Percentiles rank a stretch among this genome's conserved stretches.
phyloP scores from a whole-genome alignment of 2,329 filamentous ascomycete species.

The Ophiocordyceps sinensis region DNA sequence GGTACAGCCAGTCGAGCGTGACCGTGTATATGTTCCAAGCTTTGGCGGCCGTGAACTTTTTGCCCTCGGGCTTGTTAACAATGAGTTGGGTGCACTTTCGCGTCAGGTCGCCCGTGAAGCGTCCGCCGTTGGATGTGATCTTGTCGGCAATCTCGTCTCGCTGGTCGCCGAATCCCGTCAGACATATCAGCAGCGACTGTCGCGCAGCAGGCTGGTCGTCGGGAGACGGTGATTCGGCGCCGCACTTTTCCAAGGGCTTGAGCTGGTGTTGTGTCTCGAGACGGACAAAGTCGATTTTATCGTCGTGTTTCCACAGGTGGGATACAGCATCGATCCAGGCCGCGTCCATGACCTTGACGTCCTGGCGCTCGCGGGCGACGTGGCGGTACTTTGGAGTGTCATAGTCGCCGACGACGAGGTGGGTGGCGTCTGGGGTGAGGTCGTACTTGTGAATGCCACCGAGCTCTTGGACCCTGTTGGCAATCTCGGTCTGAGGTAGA shows the following conservation, averaged over 20 bases:
- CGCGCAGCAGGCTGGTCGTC: constrained; percentile 13
- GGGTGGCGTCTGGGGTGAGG: constrained; percentile 89
- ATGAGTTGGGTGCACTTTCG: constrained; percentile 79
- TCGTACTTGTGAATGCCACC: constrained; percentile 81
- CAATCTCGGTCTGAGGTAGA: constrained; percentile 34
- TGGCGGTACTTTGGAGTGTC: constrained; percentile 91
- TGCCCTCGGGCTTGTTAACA: constrained; percentile 61
- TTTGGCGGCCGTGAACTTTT: constrained; percentile 81
- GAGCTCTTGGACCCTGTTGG: constrained; percentile 57
- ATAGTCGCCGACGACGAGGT: constrained; percentile 80
- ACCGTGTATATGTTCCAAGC: constrained; percentile 72
- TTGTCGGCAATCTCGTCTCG: constrained; percentile 56
- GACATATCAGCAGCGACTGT: constrained; percentile 33
- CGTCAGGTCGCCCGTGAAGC: constrained; percentile 78
- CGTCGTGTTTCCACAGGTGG: constrained; percentile 68
- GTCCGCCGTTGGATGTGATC: constrained; percentile 58
- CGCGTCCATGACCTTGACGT: constrained; percentile 71
- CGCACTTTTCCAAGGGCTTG: constrained; percentile 44
- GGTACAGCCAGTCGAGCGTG: constrained; percentile 68
- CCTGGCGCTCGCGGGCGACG: constrained; percentile 76
- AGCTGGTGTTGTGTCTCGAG: constrained; percentile 55
- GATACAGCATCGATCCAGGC: constrained; percentile 74
- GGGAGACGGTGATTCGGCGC: constrained; percentile 22
- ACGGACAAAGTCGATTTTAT: constrained; percentile 54
- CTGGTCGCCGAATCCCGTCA: constrained; percentile 46